Evolutionary conservation across 805 yeast genomes (phyloP).

Genomic region (Wickerhamiella slavikovae): DNA sequence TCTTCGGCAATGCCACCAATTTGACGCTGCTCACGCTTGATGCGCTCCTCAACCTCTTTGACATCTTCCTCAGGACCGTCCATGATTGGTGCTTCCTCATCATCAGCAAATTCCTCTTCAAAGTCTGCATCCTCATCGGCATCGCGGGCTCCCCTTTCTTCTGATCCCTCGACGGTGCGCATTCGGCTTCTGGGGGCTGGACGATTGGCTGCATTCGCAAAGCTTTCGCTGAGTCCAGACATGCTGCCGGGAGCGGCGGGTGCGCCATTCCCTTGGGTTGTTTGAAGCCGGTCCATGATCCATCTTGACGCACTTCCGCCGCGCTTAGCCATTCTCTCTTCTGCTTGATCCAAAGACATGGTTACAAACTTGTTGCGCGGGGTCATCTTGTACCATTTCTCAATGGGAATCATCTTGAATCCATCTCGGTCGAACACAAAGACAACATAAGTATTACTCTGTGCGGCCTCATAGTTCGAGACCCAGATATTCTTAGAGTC

Average conservation of each 20-base stretch:
- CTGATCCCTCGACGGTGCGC: slow-evolving; percentile 22
- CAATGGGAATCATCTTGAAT: slow-evolving; percentile 87
- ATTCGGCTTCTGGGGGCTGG: slow-evolving; percentile 6
- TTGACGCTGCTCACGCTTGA: slow-evolving; percentile 19
- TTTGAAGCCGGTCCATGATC: slow-evolving; percentile 60
- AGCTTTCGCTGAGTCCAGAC: background rate
- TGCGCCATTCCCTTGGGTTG: slow-evolving; percentile 19
- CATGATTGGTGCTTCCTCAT: slow-evolving; percentile 94
- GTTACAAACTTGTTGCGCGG: slow-evolving; percentile 89
- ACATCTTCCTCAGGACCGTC: slow-evolving; percentile 93
- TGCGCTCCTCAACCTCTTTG: slow-evolving; percentile 52
- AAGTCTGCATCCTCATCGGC: slow-evolving; percentile 85
- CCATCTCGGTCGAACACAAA: slow-evolving; percentile 65
- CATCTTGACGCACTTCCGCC: slow-evolving; percentile 60
- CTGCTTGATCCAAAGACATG: slow-evolving; percentile 88
- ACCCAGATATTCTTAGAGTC: slow-evolving; percentile 90
- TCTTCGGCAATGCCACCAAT: slow-evolving; percentile 41
- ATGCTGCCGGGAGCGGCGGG: slow-evolving; percentile 4
- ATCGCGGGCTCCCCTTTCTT: slow-evolving; percentile 18
- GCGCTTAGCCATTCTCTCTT: slow-evolving; percentile 73
- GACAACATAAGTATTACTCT: slow-evolving; percentile 67
- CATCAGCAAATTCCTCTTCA: slow-evolving; percentile 96
- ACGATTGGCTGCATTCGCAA: too few species aligned
- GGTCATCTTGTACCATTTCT: slow-evolving; percentile 81
- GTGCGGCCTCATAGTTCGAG: slow-evolving; percentile 85